Base-by-base conservation (phyloP, 257 asterid genomes). In the Lithospermum erythrorhizon region DNA sequence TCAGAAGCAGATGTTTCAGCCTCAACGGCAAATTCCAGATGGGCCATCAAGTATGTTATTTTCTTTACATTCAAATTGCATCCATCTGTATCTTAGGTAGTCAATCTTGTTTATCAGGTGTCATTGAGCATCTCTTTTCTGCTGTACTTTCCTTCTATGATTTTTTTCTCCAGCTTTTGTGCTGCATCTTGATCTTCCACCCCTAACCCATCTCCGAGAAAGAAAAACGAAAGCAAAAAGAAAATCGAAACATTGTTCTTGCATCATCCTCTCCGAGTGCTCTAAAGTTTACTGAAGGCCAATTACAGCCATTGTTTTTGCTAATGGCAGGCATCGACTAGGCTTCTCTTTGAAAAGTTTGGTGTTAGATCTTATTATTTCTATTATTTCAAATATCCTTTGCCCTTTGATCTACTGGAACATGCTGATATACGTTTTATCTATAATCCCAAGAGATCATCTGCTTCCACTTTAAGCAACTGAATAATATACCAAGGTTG, bases 1-100 rank as follows among this genome's bases (percentile, higher is more conserved):
- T 61, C 96, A 80, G 81, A 87, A 85, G 74, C 95, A 83, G 77
- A 67, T 82, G 53, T 58, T 78, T 78, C 98, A 83, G 74, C 62
- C 96, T 66, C 95, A 84, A 72, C 78, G 96, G 76, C 74, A 62
- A 75, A 63, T 75, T 47, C 79, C 87, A 4, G 98, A 91, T 76
- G 90, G 74, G 66, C 78, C 95, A 71, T 62, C 86, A 69, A 77
- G 98, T 91, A 77, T 70, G 91, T 73, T 52, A 58, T 64, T 30
- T 51, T 62, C 32, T 52, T 6, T 58, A 23, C 30, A 21, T 13
- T 56, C 13, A 2, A n/a, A 20, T 22, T 19, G n/a, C 14, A 27
- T 19, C 55, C 51, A 56, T 19, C 35, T 3, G 21, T 53, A 1
- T 22, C 41, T n/a, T 6, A 22, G 8, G 55, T 23, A 35, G 45